These are phyloP conservation scores for Falciphora oryzae DNA, from an alignment of 2,329 filamentous ascomycete genomes.

Conservation along the genomic window DNA sequence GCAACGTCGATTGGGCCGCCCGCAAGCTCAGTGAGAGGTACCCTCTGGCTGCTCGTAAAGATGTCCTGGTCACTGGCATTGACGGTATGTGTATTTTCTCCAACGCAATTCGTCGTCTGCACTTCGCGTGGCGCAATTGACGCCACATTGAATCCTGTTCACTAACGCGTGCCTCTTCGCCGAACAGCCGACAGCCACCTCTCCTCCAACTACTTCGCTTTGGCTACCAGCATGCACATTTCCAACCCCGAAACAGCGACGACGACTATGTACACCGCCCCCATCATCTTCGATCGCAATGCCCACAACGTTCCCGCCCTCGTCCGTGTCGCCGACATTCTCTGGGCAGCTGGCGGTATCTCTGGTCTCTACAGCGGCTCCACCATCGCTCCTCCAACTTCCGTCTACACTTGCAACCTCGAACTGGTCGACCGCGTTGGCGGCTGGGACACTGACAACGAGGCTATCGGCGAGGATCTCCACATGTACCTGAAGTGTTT, in stretches of 20 bases:
- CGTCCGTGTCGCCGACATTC: constrained; percentile 65
- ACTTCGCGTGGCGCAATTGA: too few species aligned
- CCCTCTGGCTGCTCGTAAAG: constrained; percentile 42
- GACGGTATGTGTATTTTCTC: constrained; percentile 52
- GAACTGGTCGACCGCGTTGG: constrained; percentile 62
- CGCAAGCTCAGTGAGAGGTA: constrained; percentile 60
- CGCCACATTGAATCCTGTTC: constrained; percentile 16
- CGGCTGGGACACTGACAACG: constrained; percentile 65
- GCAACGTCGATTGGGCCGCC: constrained; percentile 67
- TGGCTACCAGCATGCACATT: constrained; percentile 58
- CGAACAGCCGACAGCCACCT: constrained; percentile 63
- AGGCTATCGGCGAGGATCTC: constrained; percentile 69
- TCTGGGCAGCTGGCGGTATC: constrained; percentile 66
- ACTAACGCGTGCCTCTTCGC: constrained; percentile 20
- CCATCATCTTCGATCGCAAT: constrained; percentile 70
- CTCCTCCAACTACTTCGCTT: constrained; percentile 59
- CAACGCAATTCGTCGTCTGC: too few species aligned
- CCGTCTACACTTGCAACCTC: constrained; percentile 66
- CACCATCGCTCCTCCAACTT: constrained; percentile 62
- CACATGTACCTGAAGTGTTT: constrained; percentile 78
- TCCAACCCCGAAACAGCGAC: constrained; percentile 51
- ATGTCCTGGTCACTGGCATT: constrained; percentile 65
- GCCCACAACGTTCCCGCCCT: constrained; percentile 61
- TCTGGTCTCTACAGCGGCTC: constrained; percentile 62
- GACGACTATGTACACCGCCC: constrained; percentile 62